A percentile compares a stretch with the other conserved stretches of the same genome.
phyloP scores from a whole-genome alignment of 2,329 filamentous ascomycete species.

The Ophiocordyceps unilateralis region DNA sequence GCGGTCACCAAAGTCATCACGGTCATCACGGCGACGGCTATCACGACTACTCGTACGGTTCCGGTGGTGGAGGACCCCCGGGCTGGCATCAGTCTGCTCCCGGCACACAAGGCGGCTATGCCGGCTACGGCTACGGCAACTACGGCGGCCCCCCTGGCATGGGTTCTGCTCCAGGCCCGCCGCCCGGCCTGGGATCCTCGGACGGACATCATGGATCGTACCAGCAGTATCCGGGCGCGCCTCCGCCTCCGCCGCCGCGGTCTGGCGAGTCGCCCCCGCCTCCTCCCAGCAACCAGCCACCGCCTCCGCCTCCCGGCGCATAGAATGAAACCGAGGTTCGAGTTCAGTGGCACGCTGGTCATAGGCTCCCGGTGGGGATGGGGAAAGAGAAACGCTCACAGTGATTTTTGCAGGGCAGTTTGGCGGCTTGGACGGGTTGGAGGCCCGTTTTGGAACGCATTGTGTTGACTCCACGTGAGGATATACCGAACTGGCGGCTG shows the following conservation, averaged over 20 bases:
- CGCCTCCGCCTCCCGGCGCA: conserved; percentile 44
- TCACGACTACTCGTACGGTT: conserved; percentile 1
- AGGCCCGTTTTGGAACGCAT: too few species aligned
- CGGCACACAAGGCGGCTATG: conserved; percentile 39
- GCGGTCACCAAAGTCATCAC: conserved; percentile 7
- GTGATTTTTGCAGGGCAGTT: background rate
- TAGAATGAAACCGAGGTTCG: conserved; percentile 10
- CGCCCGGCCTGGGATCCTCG: conserved; percentile 24
- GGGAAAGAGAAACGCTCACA: background rate
- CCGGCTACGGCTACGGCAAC: conserved; percentile 28
- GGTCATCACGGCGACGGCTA: conserved; percentile 1
- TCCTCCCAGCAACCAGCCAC: conserved; percentile 43
- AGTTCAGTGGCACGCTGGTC: background rate
- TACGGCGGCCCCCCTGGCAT: conserved; percentile 21
- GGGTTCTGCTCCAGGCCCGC: conserved; percentile 23
- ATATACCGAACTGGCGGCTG: too few species aligned
- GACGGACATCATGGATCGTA: conserved; percentile 48
- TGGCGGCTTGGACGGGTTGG: too few species aligned
- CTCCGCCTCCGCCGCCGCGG: conserved; percentile 34
- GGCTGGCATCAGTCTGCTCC: conserved; percentile 35
- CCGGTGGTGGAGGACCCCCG: conserved; percentile 15
- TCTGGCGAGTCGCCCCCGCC: conserved; percentile 40
- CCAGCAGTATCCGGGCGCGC: conserved; percentile 41
- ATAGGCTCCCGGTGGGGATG: background rate
- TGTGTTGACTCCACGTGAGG: too few species aligned